Conservation (phyloP, 306 rosid genomes). For the Trifolium subterraneum region DNA sequence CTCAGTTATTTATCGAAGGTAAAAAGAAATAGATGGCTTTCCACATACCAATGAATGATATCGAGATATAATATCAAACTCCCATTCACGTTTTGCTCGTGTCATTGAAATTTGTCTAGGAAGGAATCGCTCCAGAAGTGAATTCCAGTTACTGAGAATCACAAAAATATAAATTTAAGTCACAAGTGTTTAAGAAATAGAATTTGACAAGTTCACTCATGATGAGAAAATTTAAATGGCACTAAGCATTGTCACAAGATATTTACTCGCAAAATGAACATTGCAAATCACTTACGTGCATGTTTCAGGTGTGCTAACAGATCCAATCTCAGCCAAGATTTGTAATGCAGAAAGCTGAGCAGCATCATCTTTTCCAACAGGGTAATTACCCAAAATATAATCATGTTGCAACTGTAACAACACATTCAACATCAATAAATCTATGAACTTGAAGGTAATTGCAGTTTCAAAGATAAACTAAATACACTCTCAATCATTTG, state of each 20-base stretch:
- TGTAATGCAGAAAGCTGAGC: constrained; percentile 95
- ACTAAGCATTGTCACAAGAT: constrained; percentile 33
- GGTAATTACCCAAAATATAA: constrained; percentile 95
- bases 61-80: constrained; percentile 87
- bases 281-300: constrained; percentile 65
- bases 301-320: constrained; percentile 66
- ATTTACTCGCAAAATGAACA: constrained; percentile 32
- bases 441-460: constrained; percentile 27
- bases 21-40: constrained; percentile 29
- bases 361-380: constrained; percentile 97
- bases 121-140: constrained; percentile 81
- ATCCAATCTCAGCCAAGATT: constrained; percentile 87
- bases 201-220: constrained; percentile 43
- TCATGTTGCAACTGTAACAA: constrained; percentile 90
- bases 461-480: constrained; percentile 39
- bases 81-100: constrained; percentile 95
- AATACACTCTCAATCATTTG: constrained; percentile 38
- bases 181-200: constrained; percentile 1
- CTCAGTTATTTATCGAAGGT: constrained; percentile 23
- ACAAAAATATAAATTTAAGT: constrained; percentile 27
- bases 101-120: constrained; percentile 95
- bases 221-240: constrained; percentile 17
- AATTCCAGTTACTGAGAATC: constrained; percentile 83
- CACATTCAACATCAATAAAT: constrained; percentile 24
- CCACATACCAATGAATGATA: constrained; percentile 75